phyloP scores from a whole-genome alignment of 257 asterid genomes.

The Solanum phureja region DNA sequence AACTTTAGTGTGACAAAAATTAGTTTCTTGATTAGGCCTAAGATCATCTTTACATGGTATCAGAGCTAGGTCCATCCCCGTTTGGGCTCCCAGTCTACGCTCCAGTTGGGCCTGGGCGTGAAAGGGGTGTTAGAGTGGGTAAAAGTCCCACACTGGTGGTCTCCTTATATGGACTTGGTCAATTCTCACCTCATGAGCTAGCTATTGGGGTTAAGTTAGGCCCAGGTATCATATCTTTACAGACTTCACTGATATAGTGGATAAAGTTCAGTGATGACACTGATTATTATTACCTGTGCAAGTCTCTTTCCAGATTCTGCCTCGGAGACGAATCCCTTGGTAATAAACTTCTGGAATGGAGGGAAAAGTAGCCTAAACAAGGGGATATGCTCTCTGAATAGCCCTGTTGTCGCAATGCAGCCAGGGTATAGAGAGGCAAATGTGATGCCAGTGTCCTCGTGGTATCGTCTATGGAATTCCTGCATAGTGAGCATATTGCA shows the following conservation, averaged over 20 bases:
- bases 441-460: slow-evolving; percentile 80
- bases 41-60: too few species aligned
- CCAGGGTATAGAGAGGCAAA: slow-evolving; percentile 91
- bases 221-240: accelerated
- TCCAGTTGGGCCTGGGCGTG: too few species aligned
- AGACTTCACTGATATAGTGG: neutral
- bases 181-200: too few species aligned
- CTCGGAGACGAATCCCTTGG: slow-evolving; percentile 86
- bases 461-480: slow-evolving; percentile 82
- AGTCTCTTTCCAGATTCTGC: slow-evolving; percentile 84
- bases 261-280: neutral
- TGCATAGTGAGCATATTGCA: slow-evolving; percentile 98
- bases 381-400: slow-evolving; percentile 85
- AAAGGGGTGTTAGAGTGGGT: too few species aligned
- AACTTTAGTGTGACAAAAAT: neutral
- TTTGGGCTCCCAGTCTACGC: accelerated
- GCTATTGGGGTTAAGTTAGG: too few species aligned
- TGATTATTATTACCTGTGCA: slow-evolving; percentile 48
- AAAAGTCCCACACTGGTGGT: too few species aligned
- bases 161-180: too few species aligned
- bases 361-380: slow-evolving; percentile 82
- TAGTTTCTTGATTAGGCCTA: neutral
- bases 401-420: slow-evolving; percentile 90
- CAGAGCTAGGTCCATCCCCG: too few species aligned
- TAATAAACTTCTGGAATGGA: slow-evolving; percentile 83